Base-by-base conservation (phyloP, 352 stramenopile species). In the Phytophthora cryptogea region DNA sequence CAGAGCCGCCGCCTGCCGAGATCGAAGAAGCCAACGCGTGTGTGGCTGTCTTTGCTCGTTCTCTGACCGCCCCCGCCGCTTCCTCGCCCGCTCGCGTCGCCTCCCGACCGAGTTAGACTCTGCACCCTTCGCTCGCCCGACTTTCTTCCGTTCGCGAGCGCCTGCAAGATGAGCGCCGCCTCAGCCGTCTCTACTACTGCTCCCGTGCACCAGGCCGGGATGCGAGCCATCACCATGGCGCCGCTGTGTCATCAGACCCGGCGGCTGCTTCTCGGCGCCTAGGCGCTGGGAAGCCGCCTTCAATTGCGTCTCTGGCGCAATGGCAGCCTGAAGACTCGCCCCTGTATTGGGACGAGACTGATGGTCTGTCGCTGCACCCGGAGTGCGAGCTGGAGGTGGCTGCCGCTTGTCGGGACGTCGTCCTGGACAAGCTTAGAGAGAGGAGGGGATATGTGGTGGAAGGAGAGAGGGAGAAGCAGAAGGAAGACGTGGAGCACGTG, bases 41-140 rank as follows among this genome's bases (percentile, higher is more conserved):
- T 66, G 65, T 66, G 54, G 54, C 55, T 63, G 55, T 73, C 74
- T 76, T 64, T 66, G 78, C 69, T 77, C 61, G 61, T 75, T 71
- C 61, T 54, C 37, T 65, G 72, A 77, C 65, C 61, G 60, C 46
- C 50, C 43, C 42, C 43, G 49, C 48, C 30, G 61, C 67, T 76
- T 74, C 66, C 70, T 49, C 53, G 13, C 17, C 20, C 35, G 56
- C 52, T 66, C 55, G 70, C 55, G 70, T 66, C 65, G 65, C 55
- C 63, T 70, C 60, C 54, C 53, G 60, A 67, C 57, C 45, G 49
- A 73, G 58, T 33, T 72, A 75, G 61, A 70, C 70, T 78, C 60
- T 74, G 60, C 54, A 65, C 47, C 54, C 61, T 60, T 59, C 57
- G 59, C 49, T 59, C 45, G 36, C 16, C 17, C 54, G 26, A 54